A percentile compares a stretch with the other conserved stretches of the same genome.
Conservation (phyloP, 805 yeast genomes). For the Schwanniomyces pseudopolymorphus region DNA sequence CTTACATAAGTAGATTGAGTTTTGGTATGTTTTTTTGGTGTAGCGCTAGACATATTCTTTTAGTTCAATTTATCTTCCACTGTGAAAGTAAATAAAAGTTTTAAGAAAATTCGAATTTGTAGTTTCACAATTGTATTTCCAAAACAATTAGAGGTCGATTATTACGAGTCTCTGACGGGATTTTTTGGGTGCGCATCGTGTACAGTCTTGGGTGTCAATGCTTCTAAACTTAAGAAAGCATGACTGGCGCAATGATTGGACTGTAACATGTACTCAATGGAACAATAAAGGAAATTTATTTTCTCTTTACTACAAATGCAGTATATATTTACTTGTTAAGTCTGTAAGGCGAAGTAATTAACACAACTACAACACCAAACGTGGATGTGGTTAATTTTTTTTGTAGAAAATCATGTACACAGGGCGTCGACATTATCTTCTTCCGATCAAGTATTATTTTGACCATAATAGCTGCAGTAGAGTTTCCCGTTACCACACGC, state of each 20-base stretch:
- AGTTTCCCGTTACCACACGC: too few relatives aligned
- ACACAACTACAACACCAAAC: background rate
- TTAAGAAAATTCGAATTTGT: background rate
- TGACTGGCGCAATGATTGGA: background rate
- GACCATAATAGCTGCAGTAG: too few relatives aligned
- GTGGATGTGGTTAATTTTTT: too few relatives aligned
- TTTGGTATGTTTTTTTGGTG: conserved; percentile 61
- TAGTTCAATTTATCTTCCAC: background rate
- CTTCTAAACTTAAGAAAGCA: background rate
- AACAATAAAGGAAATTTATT: background rate
- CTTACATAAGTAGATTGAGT: conserved; percentile 70
- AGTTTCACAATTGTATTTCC: background rate
- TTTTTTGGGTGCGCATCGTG: conserved; percentile 1
- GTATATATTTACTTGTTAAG: background rate
- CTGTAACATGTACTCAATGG: background rate
- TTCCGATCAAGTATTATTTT: too few relatives aligned
- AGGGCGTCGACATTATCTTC: too few relatives aligned
- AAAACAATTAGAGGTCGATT: background rate
- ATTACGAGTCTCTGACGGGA: background rate
- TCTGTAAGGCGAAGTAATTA: too few relatives aligned
- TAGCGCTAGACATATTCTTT: background rate
- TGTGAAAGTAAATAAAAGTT: background rate
- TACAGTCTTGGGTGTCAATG: background rate
- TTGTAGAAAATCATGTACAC: too few relatives aligned
- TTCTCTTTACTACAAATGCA: background rate